These are phyloP conservation scores for Jackrogersella multiformis DNA, from an alignment of 495 filamentous ascomycete species.

Conservation along the genomic window DNA sequence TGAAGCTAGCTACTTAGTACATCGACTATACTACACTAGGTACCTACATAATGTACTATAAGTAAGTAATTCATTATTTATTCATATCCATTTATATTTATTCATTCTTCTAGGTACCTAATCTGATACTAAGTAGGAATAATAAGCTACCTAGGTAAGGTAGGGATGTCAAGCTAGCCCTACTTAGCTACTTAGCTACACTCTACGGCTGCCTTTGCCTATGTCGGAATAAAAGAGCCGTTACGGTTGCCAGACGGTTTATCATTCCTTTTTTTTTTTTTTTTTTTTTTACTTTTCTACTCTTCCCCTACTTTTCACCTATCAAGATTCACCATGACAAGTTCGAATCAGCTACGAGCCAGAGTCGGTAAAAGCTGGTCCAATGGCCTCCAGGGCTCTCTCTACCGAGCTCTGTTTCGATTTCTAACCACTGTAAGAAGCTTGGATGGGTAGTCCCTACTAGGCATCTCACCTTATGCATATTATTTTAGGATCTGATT, in stretches of 20 bases:
- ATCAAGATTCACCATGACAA: conserved; percentile 1
- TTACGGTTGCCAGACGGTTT: conserved; percentile 34
- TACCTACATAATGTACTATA: no score
- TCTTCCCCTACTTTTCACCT: no score
- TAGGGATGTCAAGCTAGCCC: no score
- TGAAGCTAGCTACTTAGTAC: conserved; percentile 24
- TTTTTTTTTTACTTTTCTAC: background rate
- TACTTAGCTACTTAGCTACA: no score
- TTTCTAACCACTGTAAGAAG: conserved; percentile 21
- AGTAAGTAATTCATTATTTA: no score
- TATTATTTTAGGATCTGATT: conserved; percentile 46
- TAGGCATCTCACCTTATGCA: conserved; percentile 38
- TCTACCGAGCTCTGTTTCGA: conserved; percentile 32
- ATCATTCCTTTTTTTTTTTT: background rate
- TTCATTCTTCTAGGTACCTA: no score
- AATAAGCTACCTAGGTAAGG: conserved; percentile 19
- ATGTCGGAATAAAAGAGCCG: conserved; percentile 14
- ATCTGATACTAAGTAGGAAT: no score
- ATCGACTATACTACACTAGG: background rate
- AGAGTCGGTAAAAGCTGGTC: conserved; percentile 13
- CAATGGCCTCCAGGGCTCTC: background rate
- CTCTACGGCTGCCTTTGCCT: conserved; percentile 12
- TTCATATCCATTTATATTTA: no score
- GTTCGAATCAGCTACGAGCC: background rate
- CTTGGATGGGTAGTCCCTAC: conserved; percentile 38